phyloP scores from a whole-genome alignment of 345 rosid species.

The Carallia brachiata region DNA sequence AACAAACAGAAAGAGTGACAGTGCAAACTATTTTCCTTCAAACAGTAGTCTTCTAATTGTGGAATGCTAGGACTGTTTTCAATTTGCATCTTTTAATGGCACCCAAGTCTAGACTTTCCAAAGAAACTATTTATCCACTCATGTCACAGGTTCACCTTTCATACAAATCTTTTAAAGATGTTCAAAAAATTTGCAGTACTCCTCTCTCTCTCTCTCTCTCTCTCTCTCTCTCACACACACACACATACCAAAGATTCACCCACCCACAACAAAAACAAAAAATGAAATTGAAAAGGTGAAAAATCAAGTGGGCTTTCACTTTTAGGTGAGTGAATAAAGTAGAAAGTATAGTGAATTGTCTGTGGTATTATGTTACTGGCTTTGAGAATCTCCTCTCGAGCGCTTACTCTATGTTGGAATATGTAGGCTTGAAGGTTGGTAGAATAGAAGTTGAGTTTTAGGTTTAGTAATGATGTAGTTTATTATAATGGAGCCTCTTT shows the following conservation, averaged over 20 bases:
- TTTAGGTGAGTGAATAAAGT: conserved; percentile 12
- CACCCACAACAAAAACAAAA: conserved; percentile 19
- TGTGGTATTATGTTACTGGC: conserved; percentile 15
- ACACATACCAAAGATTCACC: conserved; percentile 1
- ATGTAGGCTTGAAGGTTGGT: too few species aligned
- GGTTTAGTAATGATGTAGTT: too few species aligned
- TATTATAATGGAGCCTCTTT: too few species aligned
- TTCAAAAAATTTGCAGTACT: too few species aligned
- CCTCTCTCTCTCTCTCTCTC: too few species aligned
- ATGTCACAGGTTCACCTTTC: neutral
- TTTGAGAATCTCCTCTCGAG: conserved; percentile 2
- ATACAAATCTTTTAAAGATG: neutral
- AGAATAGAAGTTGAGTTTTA: too few species aligned
- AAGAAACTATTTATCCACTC: conserved; percentile 1
- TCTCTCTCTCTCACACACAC: too few species aligned
- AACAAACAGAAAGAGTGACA: conserved; percentile 7
- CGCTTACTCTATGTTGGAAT: too few species aligned
- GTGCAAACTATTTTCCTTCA: conserved; percentile 14
- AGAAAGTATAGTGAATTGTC: conserved; percentile 14
- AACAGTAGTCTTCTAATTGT: conserved; percentile 12
- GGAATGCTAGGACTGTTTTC: conserved; percentile 10
- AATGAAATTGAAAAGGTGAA: conserved; percentile 8
- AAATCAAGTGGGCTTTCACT: conserved; percentile 19
- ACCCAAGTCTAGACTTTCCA: conserved; percentile 10
- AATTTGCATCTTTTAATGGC: conserved; percentile 8